Evolutionary conservation across 2,329 filamentous ascomycete genomes (phyloP), one percentile per base, ranked within the genome.

Genomic region (Botrytis tulipae): DNA sequence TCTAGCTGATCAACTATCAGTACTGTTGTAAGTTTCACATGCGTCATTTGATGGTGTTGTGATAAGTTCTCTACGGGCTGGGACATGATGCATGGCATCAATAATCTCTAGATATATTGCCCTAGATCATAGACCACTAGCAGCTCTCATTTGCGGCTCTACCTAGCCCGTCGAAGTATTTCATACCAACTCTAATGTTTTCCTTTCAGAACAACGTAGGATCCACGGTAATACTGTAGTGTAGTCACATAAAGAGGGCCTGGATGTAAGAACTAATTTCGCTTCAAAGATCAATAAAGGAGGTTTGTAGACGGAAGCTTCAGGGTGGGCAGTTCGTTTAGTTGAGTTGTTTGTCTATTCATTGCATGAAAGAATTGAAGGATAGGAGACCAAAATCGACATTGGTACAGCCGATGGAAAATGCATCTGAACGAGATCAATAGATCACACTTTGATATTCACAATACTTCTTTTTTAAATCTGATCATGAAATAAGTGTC

Each of bases 41-140:
- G 8, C 7, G 10, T n/a, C 46, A 14, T 51, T n/a, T 51, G 2
- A 51, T 12, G 1, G 4, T 51, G 46, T 8, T 4, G 4, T 51
- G 22, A 51, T 14, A 4, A 1, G 3, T 12, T 4, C 1, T 51
- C 22, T 12, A 14, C 1, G 1, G 1, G 1, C 1, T n/a, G 22
- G 22, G 1, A 51, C 4, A n/a, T 51, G 9, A 25, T 51, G 9
- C 0, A 51, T 51, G n/a, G 20, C 22, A 25, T 25, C 22, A 2
- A 25, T n/a, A 1, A 16, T 51, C 12, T n/a, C 0, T 16, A 14
- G 10, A 51, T 51, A 14, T 6, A n/a, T 25, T 51, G 25, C 48
- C 12, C 2, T 14, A 3, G 5, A 5, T n/a, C 22, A 1, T 12
- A 51, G 10, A 4, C n/a, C 1, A 51, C 12, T 25, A 51, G 25